phyloP scores from a whole-genome alignment of 2,329 filamentous ascomycete genomes.

The Rhynchosporium secalis region DNA sequence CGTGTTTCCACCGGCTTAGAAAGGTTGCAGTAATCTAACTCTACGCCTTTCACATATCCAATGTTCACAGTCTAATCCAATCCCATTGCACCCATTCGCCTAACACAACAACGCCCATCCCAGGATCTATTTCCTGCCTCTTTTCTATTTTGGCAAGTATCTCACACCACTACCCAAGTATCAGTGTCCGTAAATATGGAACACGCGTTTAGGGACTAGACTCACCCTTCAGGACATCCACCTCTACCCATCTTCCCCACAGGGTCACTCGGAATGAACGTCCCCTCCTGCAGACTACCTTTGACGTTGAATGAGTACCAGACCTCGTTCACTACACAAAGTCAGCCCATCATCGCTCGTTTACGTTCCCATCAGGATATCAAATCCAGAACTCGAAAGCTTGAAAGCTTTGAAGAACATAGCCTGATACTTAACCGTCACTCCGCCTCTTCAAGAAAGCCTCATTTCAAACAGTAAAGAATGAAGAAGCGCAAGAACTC shows the following conservation, averaged over 20 bases:
- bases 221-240: slow-evolving; percentile 52
- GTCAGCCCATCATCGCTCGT: too few species aligned
- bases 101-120: neutral
- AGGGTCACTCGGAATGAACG: slow-evolving; percentile 45
- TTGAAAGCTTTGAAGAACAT: too few species aligned
- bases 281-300: slow-evolving; percentile 52
- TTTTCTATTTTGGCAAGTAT: slow-evolving; percentile 53
- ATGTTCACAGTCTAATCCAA: neutral
- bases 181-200: too few species aligned
- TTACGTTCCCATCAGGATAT: too few species aligned
- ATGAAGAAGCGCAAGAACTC: too few species aligned
- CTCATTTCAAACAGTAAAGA: too few species aligned
- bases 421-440: too few species aligned
- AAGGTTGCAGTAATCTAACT: too few species aligned
- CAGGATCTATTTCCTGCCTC: neutral
- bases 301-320: slow-evolving; percentile 56
- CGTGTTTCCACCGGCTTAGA: too few species aligned
- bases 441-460: too few species aligned
- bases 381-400: too few species aligned
- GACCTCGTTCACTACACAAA: slow-evolving; percentile 46
- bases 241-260: slow-evolving; percentile 42
- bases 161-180: slow-evolving; percentile 48
- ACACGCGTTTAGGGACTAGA: too few species aligned
- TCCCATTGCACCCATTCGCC: neutral
- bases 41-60: neutral